Base-by-base conservation (phyloP, 139 green algal genomes). In the Pycnococcus provasolii region DNA sequence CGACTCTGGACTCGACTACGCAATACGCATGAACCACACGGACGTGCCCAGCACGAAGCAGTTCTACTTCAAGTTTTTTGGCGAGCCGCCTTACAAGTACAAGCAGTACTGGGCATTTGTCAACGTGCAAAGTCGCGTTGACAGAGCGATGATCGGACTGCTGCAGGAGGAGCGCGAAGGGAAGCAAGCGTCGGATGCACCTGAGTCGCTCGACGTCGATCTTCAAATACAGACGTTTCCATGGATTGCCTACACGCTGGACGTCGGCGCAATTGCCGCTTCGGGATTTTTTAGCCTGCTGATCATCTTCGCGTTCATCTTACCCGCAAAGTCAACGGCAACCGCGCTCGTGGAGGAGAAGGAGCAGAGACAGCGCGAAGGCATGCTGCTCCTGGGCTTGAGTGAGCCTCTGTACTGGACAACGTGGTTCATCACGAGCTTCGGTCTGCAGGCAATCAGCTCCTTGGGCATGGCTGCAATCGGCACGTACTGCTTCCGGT, bases 321-420 rank as follows among this genome's bases (percentile, higher is more conserved):
- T 63, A 1, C 54, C 52, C 15, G 62, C 52, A 11, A 46, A 61
- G 15, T 39, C 58, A 4, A 66, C 66, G 41, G 63, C 71, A 43
- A 69, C 62, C 6, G 60, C 70, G 2, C 40, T 76, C 37, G 70
- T 76, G n/a, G 46, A 61, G n/a, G 70, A 76, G 53, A 76, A 76
- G 26, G 70, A 76, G 62, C 52, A 66, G 52, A 43, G 62, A 9
- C 42, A 71, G 39, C 41, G 70, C 15, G 70, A 76, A 46, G 70
- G 70, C 3, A 76, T 76, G 70, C 59, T 60, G 48, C 62, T 76
- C 52, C 62, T 76, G 60, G 70, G 70, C 2, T 47, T 76, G 53
- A 60, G 40, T 2, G 37, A 58, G 7, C 45, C 26, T n/a, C 60
- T 57, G 48, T 76, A 70, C 60, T 76, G 70, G 70, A 42, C 15